These are phyloP conservation scores for Phoma sp. DNA, from an alignment of 2,329 filamentous ascomycete genomes.

Conservation along the genomic window DNA sequence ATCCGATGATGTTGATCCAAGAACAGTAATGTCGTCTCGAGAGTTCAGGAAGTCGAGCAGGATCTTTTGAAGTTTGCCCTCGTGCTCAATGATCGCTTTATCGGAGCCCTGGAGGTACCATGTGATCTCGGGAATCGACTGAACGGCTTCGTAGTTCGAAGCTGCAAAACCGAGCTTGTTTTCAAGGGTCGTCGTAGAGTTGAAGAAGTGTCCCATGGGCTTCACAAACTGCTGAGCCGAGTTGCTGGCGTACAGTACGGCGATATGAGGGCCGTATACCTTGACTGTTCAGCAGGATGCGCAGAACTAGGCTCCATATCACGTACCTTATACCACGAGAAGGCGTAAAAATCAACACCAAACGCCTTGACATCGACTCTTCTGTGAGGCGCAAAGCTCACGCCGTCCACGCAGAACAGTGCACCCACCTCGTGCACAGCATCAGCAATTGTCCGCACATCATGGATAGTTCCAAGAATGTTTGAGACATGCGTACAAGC, in stretches of 20 bases:
- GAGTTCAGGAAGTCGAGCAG: conserved; percentile 66
- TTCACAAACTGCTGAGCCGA: conserved; percentile 63
- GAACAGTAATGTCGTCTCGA: conserved; percentile 63
- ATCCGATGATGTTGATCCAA: conserved; percentile 62
- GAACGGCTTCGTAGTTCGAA: conserved; percentile 73
- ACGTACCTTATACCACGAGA: conserved; percentile 77
- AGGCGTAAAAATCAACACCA: conserved; percentile 78
- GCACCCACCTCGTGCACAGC: conserved; percentile 62
- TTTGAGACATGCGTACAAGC: conserved; percentile 78
- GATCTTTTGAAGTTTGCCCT: conserved; percentile 65
- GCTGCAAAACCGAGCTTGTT: conserved; percentile 74
- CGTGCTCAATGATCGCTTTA: conserved; percentile 62
- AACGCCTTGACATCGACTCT: conserved; percentile 71
- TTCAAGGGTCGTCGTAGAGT: conserved; percentile 64
- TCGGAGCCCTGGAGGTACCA: conserved; percentile 63
- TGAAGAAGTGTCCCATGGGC: conserved; percentile 74
- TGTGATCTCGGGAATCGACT: conserved; percentile 67
- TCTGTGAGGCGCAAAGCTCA: conserved; percentile 78
- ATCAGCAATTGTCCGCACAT: conserved; percentile 64
- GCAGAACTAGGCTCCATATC: background rate
- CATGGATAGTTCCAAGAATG: conserved; percentile 74
- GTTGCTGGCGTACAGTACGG: conserved; percentile 71
- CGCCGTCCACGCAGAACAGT: conserved; percentile 76
- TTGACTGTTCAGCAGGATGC: conserved; percentile 20
- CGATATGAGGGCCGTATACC: conserved; percentile 78